Base-by-base conservation (phyloP, 805 yeast genomes). In the Clavispora carvajalis region DNA sequence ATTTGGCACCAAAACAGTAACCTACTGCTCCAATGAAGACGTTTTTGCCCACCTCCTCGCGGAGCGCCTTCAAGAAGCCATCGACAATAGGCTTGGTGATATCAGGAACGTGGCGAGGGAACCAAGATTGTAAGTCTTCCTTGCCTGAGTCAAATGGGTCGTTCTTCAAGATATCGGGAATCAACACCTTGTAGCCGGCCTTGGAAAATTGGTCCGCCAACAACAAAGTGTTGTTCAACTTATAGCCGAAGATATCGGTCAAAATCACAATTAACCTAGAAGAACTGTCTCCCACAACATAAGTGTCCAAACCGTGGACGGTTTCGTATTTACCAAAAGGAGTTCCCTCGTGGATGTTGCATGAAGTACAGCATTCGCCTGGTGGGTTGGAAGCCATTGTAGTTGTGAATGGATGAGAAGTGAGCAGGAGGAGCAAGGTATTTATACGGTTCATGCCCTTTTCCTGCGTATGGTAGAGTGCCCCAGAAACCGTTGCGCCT, bases 1-100 rank as follows among this genome's bases (percentile, higher is more conserved):
- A 80, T 60, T 80, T 84, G 30, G 87, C 95, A 58, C 96, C 96
- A 48, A 70, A 88, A 65, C 96, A 88, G 47, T 87, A 80, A 18
- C 96, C 96, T 43, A 82, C 63, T 16, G 77, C 76, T 33, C 74
- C 79, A 17, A 82, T 44, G 48, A 69, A 77, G 4, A 45, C 38
- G 66, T 58, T 13, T 77, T 76, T n/a, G 62, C 62, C 43, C 33
- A 55, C 41, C 12, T 73, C 74, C 21, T 57, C 52, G 44, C 65
- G 74, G 41, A 83, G 60, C 7, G 54, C 55, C 2, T 57, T 51
- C 44, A 82, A 54, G 51, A 74, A 83, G 4, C 59, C 60, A 26
- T 71, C 71, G 33, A 78, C 73, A 33, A 79, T 57, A 13, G 76
- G 76, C 25, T 53, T 53, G 13, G 80, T 73, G 24, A 62, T 57